Percentiles rank a stretch among this genome's conserved stretches.
Evolutionary conservation across 208 protist genomes (phyloP).

Genomic region (Leishmania turanica): DNA sequence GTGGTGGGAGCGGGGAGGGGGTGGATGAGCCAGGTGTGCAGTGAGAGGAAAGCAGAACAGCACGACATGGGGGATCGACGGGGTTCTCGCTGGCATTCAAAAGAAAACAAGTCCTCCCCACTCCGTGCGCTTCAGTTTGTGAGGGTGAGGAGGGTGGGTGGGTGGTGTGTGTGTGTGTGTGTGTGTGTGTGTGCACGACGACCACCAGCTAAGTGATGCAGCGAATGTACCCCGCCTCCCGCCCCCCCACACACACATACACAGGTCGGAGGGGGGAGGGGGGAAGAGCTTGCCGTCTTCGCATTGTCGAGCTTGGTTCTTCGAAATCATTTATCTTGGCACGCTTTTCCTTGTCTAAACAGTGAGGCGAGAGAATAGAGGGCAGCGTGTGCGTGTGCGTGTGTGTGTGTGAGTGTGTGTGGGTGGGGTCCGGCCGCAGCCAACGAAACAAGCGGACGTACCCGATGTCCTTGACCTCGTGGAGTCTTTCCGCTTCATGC

Average conservation of each 20-base stretch:
- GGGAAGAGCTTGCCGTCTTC: too few relatives aligned
- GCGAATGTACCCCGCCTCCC: neutral
- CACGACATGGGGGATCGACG: neutral
- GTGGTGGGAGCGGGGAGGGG: neutral
- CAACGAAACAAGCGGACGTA: too few relatives aligned
- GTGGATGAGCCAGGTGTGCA: neutral
- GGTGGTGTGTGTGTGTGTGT: neutral
- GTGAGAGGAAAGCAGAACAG: neutral
- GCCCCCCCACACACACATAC: neutral
- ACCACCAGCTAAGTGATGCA: neutral
- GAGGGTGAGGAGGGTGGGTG: too few relatives aligned
- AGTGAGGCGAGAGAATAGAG: too few relatives aligned
- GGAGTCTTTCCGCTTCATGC: too few relatives aligned
- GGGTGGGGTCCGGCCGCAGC: too few relatives aligned
- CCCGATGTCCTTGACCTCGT: too few relatives aligned
- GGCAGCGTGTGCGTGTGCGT: too few relatives aligned
- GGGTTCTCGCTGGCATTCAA: neutral
- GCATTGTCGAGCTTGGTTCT: too few relatives aligned
- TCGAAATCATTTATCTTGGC: too few relatives aligned
- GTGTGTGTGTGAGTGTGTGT: too few relatives aligned
- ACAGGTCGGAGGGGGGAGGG: neutral
- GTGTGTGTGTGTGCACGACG: neutral
- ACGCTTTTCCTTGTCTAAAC: too few relatives aligned
- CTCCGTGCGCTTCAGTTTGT: neutral
- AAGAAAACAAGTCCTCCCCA: neutral